A percentile compares a stretch with the other conserved stretches of the same genome.
These are phyloP conservation scores for Podospora pseudocomata DNA, from an alignment of 495 filamentous ascomycete genomes.

Conservation along the genomic window DNA sequence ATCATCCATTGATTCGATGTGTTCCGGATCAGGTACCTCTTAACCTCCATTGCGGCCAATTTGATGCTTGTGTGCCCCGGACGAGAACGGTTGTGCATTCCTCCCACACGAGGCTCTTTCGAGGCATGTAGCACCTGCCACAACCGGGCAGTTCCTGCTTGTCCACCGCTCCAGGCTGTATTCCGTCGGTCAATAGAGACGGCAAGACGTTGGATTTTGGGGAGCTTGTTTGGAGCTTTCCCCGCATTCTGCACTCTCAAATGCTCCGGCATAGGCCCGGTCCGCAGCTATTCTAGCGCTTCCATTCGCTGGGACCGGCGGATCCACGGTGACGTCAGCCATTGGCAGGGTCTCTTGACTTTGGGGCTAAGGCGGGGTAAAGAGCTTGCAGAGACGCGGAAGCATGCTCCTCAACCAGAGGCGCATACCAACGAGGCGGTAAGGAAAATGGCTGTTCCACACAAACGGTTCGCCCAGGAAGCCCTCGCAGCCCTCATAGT, in stretches of 20 bases:
- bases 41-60: background rate
- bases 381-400: background rate
- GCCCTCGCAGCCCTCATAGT: background rate
- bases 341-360: conserved; percentile 5
- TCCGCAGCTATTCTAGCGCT: background rate
- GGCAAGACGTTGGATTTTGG: background rate
- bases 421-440: background rate
- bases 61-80: background rate
- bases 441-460: background rate
- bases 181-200: conserved; percentile 1
- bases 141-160: background rate
- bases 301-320: conserved; percentile 11
- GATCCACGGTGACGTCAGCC: conserved; percentile 17
- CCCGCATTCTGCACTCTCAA: conserved; percentile 8
- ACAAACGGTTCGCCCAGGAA: background rate
- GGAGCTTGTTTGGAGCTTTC: background rate
- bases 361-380: conserved; percentile 1
- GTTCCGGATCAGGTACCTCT: background rate
- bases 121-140: conserved; percentile 1
- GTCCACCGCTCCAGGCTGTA: background rate
- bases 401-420: background rate
- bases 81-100: background rate
- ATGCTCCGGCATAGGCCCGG: conserved; percentile 13
- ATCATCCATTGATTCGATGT: background rate
- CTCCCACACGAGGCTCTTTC: background rate